phyloP scores from a whole-genome alignment of 73 alveolate species.

The Halteria grandinella region DNA sequence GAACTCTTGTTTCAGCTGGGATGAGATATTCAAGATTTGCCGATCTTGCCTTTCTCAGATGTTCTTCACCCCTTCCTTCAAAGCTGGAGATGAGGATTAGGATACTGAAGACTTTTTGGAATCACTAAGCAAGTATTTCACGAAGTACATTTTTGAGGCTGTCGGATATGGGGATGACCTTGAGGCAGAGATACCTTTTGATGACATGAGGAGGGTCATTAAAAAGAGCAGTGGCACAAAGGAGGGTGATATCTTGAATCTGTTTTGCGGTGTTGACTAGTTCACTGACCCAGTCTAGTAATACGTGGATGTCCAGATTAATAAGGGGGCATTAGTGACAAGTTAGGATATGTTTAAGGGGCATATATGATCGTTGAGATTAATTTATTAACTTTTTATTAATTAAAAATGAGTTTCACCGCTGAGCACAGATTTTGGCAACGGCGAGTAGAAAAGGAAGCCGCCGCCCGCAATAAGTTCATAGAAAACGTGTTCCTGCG shows the following conservation, averaged over 20 bases:
- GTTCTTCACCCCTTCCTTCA: conserved; percentile 5
- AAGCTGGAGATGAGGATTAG: too few species aligned
- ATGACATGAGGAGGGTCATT: conserved; percentile 12
- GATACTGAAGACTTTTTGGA: conserved; percentile 41
- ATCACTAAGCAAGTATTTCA: conserved; percentile 16
- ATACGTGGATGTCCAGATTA: too few species aligned
- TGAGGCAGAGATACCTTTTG: conserved; percentile 35
- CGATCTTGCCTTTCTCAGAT: conserved; percentile 9
- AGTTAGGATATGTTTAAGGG: too few species aligned
- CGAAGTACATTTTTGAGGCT: conserved; percentile 35
- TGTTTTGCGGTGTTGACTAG: conserved; percentile 44
- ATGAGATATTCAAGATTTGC: conserved; percentile 14
- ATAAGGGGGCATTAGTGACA: too few species aligned
- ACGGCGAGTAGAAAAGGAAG: conserved; percentile 41
- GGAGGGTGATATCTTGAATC: conserved; percentile 24
- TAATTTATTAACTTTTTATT: too few species aligned
- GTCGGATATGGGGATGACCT: conserved; percentile 19
- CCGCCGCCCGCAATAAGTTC: conserved; percentile 40
- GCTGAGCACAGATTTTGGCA: conserved; percentile 59
- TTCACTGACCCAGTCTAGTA: too few species aligned
- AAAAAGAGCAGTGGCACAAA: conserved; percentile 20
- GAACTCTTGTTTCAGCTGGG: conserved; percentile 14
- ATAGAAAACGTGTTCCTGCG: too few species aligned
- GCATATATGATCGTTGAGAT: too few species aligned
- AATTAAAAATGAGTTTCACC: conserved; percentile 26